Conservation (phyloP, 1,284 basidiomycete genomes). For the Puccinia hordei region DNA sequence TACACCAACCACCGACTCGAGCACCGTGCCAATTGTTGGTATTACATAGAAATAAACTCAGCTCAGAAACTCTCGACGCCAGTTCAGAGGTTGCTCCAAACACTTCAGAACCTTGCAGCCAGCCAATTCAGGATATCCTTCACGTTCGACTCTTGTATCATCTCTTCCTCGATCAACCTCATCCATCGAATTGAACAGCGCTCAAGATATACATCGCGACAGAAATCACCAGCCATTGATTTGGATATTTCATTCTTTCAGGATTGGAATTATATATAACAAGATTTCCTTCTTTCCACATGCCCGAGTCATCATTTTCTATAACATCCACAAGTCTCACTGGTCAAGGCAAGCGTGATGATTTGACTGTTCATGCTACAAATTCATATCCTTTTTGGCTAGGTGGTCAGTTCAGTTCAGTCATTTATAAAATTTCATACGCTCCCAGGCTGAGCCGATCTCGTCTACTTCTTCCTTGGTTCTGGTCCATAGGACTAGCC, state of each 20-base stretch:
- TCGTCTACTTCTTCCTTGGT: background rate
- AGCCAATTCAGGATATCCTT: background rate
- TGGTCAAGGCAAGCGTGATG: background rate
- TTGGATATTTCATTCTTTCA: background rate
- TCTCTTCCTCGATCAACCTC: background rate
- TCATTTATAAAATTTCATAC: background rate
- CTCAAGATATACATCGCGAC: too few species aligned
- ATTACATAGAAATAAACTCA: constrained; percentile 13
- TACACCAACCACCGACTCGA: too few species aligned
- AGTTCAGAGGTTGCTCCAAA: background rate
- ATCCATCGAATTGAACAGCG: background rate
- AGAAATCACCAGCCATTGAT: background rate
- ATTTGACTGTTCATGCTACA: constrained; percentile 9
- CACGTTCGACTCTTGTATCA: background rate
- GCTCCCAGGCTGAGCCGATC: background rate
- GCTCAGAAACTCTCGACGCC: background rate
- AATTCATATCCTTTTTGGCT: constrained; percentile 49
- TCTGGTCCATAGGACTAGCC: constrained; percentile 20
- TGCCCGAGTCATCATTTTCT: constrained; percentile 3
- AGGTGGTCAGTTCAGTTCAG: constrained; percentile 35
- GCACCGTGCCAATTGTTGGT: background rate
- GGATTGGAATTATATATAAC: background rate
- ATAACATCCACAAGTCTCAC: constrained; percentile 18
- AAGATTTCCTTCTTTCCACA: background rate
- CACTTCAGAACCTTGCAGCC: background rate